Evolutionary conservation across 345 rosid genomes (phyloP), one percentile per base, ranked within the genome.

Genomic region (Clausena lansium): DNA sequence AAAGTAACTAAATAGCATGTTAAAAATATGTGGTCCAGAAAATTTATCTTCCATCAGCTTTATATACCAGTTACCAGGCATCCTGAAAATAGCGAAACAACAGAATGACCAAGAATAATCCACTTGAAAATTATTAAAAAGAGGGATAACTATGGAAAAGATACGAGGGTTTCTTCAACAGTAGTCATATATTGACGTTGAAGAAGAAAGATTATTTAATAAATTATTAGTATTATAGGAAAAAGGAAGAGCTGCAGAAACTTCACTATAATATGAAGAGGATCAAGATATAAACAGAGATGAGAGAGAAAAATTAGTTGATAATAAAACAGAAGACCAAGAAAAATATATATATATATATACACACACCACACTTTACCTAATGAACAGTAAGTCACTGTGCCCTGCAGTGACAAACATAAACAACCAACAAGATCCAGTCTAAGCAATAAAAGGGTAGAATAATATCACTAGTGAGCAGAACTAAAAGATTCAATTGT

Each of bases 391-490:
- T 17, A 33, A 25, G 50, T n/a, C 70, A 47, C 24, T 52, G 28
- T 52, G 27, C 30, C 78, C 81, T 68, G 84, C 81, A 68, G 27
- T 17, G 33, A 17, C 58, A 14, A 55, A 62, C 39, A 61, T 41
- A 28, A 63, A 63, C 32, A 25, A 59, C 8, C 66, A 73, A 39
- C 32, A 73, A 30, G 33, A 4, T 6, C 9, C 27, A 19, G 38
- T 30, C 17, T n/a, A 52, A 15, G 52, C 61, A 76, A 11, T 35
- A 35, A 9, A 38, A 61, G 54, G 35, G 35, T 33, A 50, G 50
- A 15, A 64, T 30, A 47, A 52, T 3, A 74, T 75, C 14, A 52
- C 35, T 33, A 33, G 33, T 1, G 2, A 47, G 50, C 55, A 27
- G 5, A 33, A 64, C 30, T 33, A 75, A 8, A 13, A 36, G 47